Conservation (phyloP, 2,329 filamentous ascomycete species). For the Calonectria pseudoturangicola region DNA sequence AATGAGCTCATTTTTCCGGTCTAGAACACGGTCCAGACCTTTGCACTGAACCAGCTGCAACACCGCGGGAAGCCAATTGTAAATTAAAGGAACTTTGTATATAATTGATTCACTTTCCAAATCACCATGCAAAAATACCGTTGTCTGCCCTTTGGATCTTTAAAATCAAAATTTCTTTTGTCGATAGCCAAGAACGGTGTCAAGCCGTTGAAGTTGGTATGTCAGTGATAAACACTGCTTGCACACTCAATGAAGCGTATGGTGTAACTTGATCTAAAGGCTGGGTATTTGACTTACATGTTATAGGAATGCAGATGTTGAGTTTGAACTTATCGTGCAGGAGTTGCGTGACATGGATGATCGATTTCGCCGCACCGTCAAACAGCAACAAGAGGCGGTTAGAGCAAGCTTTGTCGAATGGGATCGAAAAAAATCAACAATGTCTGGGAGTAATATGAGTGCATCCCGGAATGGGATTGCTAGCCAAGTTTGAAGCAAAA, state of each 20-base stretch:
- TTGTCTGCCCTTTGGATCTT: neutral
- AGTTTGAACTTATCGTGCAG: neutral
- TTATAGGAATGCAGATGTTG: neutral
- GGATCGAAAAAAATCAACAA: neutral
- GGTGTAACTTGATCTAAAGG: neutral
- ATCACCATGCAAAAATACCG: neutral
- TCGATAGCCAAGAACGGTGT: neutral
- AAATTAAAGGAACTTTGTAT: neutral
- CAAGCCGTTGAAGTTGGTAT: neutral
- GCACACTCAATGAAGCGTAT: neutral
- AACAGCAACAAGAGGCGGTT: conserved; percentile 13
- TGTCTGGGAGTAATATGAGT: neutral
- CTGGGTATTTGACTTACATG: neutral
- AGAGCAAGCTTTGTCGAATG: conserved; percentile 15
- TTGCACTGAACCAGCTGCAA: neutral
- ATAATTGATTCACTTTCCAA: conserved; percentile 5
- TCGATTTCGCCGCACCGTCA: conserved; percentile 7
- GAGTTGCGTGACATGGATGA: conserved; percentile 11
- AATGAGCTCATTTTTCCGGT: neutral
- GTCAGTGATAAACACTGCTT: neutral
- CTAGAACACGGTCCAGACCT: conserved; percentile 19
- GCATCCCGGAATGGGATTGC: too few relatives aligned
- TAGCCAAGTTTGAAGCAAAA: too few relatives aligned
- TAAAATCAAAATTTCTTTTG: neutral
- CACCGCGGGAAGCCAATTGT: neutral